Conservation (phyloP, 306 rosid species). For the Trifolium fragiferum region DNA sequence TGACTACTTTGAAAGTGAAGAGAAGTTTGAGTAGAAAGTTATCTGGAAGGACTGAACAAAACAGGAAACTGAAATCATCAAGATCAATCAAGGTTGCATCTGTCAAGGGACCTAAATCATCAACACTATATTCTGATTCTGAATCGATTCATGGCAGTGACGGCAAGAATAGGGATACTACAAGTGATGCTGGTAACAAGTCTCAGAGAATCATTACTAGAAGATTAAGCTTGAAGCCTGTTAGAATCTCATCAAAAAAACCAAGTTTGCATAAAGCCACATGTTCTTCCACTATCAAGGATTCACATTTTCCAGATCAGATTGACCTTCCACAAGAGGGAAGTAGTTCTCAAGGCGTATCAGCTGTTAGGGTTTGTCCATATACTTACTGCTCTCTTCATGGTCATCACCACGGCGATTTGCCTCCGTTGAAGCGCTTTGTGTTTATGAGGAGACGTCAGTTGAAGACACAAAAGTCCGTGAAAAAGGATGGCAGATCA, state of each 20-base stretch:
- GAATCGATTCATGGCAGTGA: conserved; percentile 44
- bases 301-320: conserved; percentile 59
- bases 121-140: conserved; percentile 45
- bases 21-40: conserved; percentile 53
- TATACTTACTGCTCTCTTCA: conserved; percentile 89
- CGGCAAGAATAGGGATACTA: conserved; percentile 32
- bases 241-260: conserved; percentile 55
- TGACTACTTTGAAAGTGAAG: conserved; percentile 62
- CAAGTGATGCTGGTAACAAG: conserved; percentile 48
- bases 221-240: conserved; percentile 65
- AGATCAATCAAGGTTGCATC: conserved; percentile 49
- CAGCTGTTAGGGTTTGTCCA: conserved; percentile 61
- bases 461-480: conserved; percentile 55
- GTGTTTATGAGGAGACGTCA: conserved; percentile 71
- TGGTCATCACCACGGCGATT: conserved; percentile 61
- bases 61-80: conserved; percentile 49
- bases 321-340: conserved; percentile 51
- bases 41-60: background rate
- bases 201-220: conserved; percentile 52
- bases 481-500: conserved; percentile 48
- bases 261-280: conserved; percentile 65
- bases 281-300: conserved; percentile 80
- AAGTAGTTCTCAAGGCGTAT: conserved; percentile 49
- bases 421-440: conserved; percentile 72
- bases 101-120: conserved; percentile 40